Base-by-base conservation (phyloP, 257 asterid genomes). In the Primulina tabacum region DNA sequence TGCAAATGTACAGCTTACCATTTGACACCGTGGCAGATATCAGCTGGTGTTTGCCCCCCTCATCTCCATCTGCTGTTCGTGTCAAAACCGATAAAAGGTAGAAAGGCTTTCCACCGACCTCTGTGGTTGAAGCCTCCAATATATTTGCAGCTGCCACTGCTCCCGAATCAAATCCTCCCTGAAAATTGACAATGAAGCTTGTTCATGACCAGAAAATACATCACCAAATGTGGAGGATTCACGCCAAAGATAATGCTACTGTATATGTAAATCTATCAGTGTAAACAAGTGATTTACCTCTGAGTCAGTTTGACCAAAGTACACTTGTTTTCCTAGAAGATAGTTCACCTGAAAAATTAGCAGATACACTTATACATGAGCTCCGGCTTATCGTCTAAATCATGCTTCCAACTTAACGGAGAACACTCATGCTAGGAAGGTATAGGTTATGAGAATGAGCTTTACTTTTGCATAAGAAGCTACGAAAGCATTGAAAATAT, bases 11-110 rank as follows among this genome's bases (percentile, higher is more conserved):
- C 55, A 84, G 87, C 74, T 84, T 84, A 6, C 89, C 87, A 57
- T 63, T 69, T 0, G 78, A 61, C 11, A 84, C 81, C 0, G 81
- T 71, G 69, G 88, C 83, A 21, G 78, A 53, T 30, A 84, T 84
- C 75, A 84, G 43, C 30, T 81, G 88, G 78, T 84, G 88, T 62
- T 79, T 84, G 11, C 88, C 88, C 2, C 89, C 89, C 69, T 84
- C 89, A 59, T 79, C 83, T 55, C 89, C 89, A 29, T 84, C 89
- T 0, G 89, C 89, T 7, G 89, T 84, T 76, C 89, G 73, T 61
- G 89, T 84, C 78, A 84, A 72, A 24, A 82, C 70, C 16, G 83
- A 70, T 61, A 84, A 33, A 52, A 6, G 16, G 67, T 81, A 82
- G 78, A 75, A 84, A 55, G 34, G 60, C 65, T 84, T 82, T 24